Percentiles rank a stretch among this genome's conserved stretches.
phyloP scores from a whole-genome alignment of 352 stramenopile genomes.

The Peronosclerospora sorghi region DNA sequence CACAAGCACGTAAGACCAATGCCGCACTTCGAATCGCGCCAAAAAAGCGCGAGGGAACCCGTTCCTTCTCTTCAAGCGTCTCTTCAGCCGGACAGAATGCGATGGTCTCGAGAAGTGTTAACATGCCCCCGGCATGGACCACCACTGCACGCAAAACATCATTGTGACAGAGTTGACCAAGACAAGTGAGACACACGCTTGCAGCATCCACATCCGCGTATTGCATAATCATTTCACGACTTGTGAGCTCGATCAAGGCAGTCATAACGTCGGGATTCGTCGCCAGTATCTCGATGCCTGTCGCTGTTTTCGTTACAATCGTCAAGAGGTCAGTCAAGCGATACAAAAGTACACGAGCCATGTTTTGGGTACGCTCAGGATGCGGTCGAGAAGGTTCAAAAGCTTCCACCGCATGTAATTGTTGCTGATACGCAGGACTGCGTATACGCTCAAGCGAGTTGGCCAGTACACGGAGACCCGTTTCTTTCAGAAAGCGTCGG shows the following conservation, averaged over 20 bases:
- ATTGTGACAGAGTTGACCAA: conserved; percentile 51
- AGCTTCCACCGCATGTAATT: conserved; percentile 28
- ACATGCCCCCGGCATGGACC: conserved; percentile 48
- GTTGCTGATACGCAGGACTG: conserved; percentile 52
- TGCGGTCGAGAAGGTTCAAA: conserved; percentile 17
- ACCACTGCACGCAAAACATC: conserved; percentile 42
- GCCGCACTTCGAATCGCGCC: conserved; percentile 44
- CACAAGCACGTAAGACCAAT: conserved; percentile 42
- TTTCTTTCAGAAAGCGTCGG: conserved; percentile 41
- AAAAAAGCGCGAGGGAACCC: conserved; percentile 32
- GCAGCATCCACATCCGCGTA: conserved; percentile 48
- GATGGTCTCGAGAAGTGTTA: conserved; percentile 57
- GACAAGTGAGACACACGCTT: conserved; percentile 44
- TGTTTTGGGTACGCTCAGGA: conserved; percentile 21
- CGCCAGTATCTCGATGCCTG: conserved; percentile 37
- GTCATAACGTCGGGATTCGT: conserved; percentile 49
- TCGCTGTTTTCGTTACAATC: conserved; percentile 27
- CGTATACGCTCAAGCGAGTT: conserved; percentile 64
- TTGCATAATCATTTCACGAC: conserved; percentile 41
- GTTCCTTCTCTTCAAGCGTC: conserved; percentile 2
- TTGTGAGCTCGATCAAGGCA: conserved; percentile 47
- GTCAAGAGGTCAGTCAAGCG: conserved; percentile 57
- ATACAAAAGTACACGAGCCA: conserved; percentile 53
- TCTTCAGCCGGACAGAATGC: conserved; percentile 45
- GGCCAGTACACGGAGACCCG: conserved; percentile 34